phyloP scores from a whole-genome alignment of 2,329 filamentous ascomycete genomes.

The Coniochaeta pulveracea region DNA sequence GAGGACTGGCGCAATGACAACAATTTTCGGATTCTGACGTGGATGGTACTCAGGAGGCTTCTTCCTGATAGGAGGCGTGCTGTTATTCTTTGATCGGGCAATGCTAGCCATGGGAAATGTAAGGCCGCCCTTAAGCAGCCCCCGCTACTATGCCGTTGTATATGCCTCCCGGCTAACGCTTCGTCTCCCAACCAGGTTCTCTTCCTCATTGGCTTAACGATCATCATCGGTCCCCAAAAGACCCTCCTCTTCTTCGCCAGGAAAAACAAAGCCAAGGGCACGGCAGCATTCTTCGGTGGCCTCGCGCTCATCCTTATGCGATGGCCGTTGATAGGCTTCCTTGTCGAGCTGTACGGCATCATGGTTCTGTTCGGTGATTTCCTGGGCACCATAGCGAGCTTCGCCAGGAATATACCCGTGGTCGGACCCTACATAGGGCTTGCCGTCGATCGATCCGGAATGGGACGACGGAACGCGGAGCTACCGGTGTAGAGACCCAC shows the following conservation, averaged over 20 bases:
- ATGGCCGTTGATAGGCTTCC: constrained; percentile 86
- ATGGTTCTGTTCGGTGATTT: constrained; percentile 93
- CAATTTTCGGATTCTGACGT: too few species aligned
- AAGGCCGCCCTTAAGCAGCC: constrained; percentile 19
- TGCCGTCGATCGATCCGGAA: constrained; percentile 57
- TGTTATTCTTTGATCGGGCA: constrained; percentile 96
- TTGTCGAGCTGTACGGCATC: constrained; percentile 87
- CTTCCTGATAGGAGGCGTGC: constrained; percentile 87
- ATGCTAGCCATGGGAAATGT: constrained; percentile 99
- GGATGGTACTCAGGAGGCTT: constrained; percentile 59
- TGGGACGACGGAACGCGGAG: constrained; percentile 61
- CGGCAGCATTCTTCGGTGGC: constrained; percentile 74
- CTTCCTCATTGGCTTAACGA: constrained; percentile 90
- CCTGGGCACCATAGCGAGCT: constrained; percentile 80
- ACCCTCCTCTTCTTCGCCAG: constrained; percentile 91
- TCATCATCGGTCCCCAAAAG: constrained; percentile 88
- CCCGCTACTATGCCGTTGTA: constrained; percentile 5
- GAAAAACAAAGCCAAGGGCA: constrained; percentile 85
- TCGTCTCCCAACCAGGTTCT: constrained; percentile 57
- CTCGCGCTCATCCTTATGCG: constrained; percentile 76
- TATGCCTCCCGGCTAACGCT: constrained; percentile 1
- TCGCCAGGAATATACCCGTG: constrained; percentile 74
- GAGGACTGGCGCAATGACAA: constrained; percentile 4
- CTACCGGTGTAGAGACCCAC: constrained; percentile 71
- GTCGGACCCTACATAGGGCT: constrained; percentile 77